Evolutionary conservation across 108 stramenopile species (phyloP), one percentile per base, ranked within the genome.

Genomic region (Epipyxis sp.): DNA sequence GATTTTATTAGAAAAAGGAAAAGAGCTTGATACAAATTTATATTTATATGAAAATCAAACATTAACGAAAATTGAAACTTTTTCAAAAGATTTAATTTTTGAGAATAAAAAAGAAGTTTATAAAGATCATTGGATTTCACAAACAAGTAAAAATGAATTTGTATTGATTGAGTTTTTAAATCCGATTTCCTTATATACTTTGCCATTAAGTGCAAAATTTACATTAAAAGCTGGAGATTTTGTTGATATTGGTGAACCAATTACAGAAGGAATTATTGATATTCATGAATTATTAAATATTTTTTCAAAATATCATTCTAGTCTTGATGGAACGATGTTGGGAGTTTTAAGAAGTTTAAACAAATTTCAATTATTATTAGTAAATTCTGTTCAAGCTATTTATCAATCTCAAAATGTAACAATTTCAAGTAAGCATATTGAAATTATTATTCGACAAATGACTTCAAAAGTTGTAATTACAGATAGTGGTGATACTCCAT

Each of bases 311-410:
- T 65, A 65, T 65, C 61, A 65, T 65, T 25, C 25, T 65, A 32
- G 10, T 13, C 34, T 65, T 6, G 61, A 65, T 65, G 3, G 13
- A 3, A 13, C 34, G 3, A 6, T 32, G 34, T 35, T 35, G 35
- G 61, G 13, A 13, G 3, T 3, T 65, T 29, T 35, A 65, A 65
- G 35, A 65, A 65, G 61, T 65, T 3, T 65, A 13, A 3, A 29
- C 20, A 65, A 65, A 65, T 65, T 65, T 65, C 61, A 65, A 65
- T 65, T 65, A 65, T 6, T 65, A 32, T 65, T 65, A 35, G 34
- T 37, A 13, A 65, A 65, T 65, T 65, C 61, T 29, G 34, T 65
- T 65, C 61, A 65, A 65, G 27, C 61, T 35, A 65, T 65, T 65
- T 65, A 65, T 65, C 61, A 65, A 65, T 65, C 61, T 10, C 61